Percentiles rank a stretch among this genome's conserved stretches.
phyloP scores from a whole-genome alignment of 108 stramenopile species.

The Hondaea fermentalgiana region DNA sequence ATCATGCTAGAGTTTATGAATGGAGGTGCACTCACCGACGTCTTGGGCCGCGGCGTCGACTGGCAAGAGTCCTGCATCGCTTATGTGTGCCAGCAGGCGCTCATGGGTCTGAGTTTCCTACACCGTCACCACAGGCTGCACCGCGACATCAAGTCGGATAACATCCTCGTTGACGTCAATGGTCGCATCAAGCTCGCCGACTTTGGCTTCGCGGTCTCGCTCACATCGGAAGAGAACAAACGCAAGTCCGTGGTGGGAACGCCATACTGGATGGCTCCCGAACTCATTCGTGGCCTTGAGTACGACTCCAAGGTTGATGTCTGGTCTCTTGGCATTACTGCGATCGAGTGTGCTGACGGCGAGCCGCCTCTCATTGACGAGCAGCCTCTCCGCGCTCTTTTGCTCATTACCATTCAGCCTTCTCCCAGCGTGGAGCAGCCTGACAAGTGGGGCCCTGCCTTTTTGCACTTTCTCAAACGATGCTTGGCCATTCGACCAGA shows the following conservation, averaged over 20 bases:
- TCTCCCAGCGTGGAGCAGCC: conserved; percentile 43
- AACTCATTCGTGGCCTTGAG: conserved; percentile 49
- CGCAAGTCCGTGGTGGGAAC: conserved; percentile 57
- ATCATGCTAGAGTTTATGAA: conserved; percentile 55
- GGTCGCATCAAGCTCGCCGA: conserved; percentile 54
- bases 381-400: conserved; percentile 54
- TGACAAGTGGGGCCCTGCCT: conserved; percentile 36
- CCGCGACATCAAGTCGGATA: conserved; percentile 61
- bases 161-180: conserved; percentile 47
- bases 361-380: conserved; percentile 57
- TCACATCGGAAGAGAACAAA: conserved; percentile 47
- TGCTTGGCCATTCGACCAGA: conserved; percentile 35
- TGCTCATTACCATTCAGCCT: conserved; percentile 52
- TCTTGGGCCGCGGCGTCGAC: conserved; percentile 42
- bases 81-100: conserved; percentile 44
- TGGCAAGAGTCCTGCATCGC: conserved; percentile 52
- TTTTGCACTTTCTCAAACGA: conserved; percentile 49
- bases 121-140: conserved; percentile 51
- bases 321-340: conserved; percentile 57
- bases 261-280: conserved; percentile 65
- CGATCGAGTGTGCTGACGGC: conserved; percentile 60
- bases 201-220: conserved; percentile 56
- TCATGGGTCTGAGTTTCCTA: conserved; percentile 48
- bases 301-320: conserved; percentile 61
- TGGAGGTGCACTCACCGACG: conserved; percentile 43